Percentiles rank a stretch among this genome's conserved stretches.
Conservation (phyloP, 2,329 filamentous ascomycete species). For the Botryotinia globosa region DNA sequence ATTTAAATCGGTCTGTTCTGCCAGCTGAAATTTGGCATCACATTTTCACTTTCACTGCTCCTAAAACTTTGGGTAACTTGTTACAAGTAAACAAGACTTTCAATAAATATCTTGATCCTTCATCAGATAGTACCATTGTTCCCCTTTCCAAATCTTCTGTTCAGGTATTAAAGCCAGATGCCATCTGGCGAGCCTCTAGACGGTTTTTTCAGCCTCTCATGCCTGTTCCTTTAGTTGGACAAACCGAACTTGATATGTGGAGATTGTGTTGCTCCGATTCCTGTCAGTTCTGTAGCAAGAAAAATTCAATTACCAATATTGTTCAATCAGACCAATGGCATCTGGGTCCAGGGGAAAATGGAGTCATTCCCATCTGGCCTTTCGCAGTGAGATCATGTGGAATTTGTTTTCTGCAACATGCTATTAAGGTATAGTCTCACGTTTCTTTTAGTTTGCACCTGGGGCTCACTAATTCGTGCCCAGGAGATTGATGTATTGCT, state of each 20-base stretch:
- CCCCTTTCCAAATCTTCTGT: slow-evolving; percentile 39
- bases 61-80: slow-evolving; percentile 61
- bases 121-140: slow-evolving; percentile 40
- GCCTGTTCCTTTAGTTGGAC: slow-evolving; percentile 63
- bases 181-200: slow-evolving; percentile 69
- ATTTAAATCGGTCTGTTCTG: slow-evolving; percentile 40
- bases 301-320: slow-evolving; percentile 29
- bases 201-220: slow-evolving; percentile 63
- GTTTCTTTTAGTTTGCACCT: slow-evolving; percentile 19
- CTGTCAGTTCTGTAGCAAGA: slow-evolving; percentile 67
- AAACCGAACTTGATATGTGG: slow-evolving; percentile 75
- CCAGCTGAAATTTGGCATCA: slow-evolving; percentile 67
- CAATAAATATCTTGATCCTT: slow-evolving; percentile 55
- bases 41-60: slow-evolving; percentile 65
- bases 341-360: slow-evolving; percentile 59
- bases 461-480: slow-evolving; percentile 31
- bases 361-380: slow-evolving; percentile 65
- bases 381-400: slow-evolving; percentile 68
- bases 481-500: slow-evolving; percentile 70
- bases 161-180: slow-evolving; percentile 53
- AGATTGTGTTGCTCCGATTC: slow-evolving; percentile 58
- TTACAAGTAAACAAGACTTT: slow-evolving; percentile 67
- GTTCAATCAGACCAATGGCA: slow-evolving; percentile 49
- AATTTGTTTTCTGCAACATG: slow-evolving; percentile 57
- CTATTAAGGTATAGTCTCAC: slow-evolving; percentile 59